A percentile compares a stretch with the other conserved stretches of the same genome.
Evolutionary conservation across 1,284 basidiomycete species (phyloP).

Genomic region (Boletus semigastroideus): DNA sequence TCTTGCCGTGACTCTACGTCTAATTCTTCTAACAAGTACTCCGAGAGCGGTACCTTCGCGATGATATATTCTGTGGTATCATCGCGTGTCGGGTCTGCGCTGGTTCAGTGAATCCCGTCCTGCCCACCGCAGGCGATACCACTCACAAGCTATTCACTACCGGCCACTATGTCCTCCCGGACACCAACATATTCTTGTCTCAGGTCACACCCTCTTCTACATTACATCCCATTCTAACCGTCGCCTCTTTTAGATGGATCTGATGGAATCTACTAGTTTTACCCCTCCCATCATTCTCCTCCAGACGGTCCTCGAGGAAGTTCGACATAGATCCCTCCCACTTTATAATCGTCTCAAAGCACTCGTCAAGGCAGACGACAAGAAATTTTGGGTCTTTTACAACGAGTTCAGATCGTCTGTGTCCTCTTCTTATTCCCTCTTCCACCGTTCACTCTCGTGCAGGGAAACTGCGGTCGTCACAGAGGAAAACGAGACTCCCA

Average conservation of each 20-base stretch:
- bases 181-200: conserved; percentile 94
- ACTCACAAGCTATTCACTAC: conserved; percentile 53
- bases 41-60: conserved; percentile 92
- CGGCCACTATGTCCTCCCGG: conserved; percentile 87
- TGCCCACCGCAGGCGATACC: conserved; percentile 52
- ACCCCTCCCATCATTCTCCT: conserved; percentile 82
- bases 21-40: conserved; percentile 54
- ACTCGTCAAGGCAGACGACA: conserved; percentile 78
- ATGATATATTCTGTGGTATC: conserved; percentile 92
- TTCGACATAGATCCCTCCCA: conserved; percentile 91
- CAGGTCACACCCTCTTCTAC: conserved; percentile 45
- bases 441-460: conserved; percentile 4
- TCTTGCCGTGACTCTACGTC: not conserved
- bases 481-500: conserved; percentile 76
- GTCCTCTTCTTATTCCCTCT: not conserved
- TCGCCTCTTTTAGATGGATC: conserved; percentile 72
- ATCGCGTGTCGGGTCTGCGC: conserved; percentile 66
- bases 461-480: conserved; percentile 79
- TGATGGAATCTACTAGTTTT: conserved; percentile 78
- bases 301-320: conserved; percentile 96
- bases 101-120: conserved; percentile 37
- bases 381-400: conserved; percentile 85
- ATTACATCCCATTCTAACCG: conserved; percentile 1
- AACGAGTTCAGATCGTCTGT: conserved; percentile 85
- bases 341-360: conserved; percentile 90